Evolutionary conservation across 148 eudicot species (phyloP).

Genomic region (Hydrangea macrophylla): DNA sequence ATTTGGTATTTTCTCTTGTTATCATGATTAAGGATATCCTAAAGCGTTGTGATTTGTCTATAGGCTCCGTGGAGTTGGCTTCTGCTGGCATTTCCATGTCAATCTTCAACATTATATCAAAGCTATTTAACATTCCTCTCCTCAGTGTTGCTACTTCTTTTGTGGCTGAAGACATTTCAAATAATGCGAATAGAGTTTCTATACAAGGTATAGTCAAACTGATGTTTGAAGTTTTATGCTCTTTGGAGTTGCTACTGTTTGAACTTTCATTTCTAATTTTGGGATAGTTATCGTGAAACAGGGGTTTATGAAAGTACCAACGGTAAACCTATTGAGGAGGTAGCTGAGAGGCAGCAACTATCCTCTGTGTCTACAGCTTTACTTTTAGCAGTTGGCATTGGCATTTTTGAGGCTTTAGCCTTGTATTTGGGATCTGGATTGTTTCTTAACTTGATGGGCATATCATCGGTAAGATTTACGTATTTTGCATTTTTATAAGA

Average conservation of each 20-base stretch:
- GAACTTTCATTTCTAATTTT: slow-evolving; percentile 8
- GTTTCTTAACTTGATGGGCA: slow-evolving; percentile 83
- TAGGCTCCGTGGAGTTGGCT: slow-evolving; percentile 88
- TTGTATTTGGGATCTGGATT: slow-evolving; percentile 74
- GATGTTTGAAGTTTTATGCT: slow-evolving; percentile 4
- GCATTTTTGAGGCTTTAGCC: slow-evolving; percentile 78
- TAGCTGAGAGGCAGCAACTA: slow-evolving; percentile 53
- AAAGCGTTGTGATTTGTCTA: background rate
- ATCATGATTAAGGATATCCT: background rate
- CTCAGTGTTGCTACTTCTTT: slow-evolving; percentile 95
- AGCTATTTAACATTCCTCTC: slow-evolving; percentile 91
- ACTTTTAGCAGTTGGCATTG: slow-evolving; percentile 73
- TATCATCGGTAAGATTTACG: slow-evolving; percentile 48
- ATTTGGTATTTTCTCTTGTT: background rate
- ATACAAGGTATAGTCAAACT: slow-evolving; percentile 32
- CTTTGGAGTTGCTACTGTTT: slow-evolving; percentile 4
- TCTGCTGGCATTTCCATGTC: slow-evolving; percentile 93
- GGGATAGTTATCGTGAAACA: slow-evolving; percentile 13
- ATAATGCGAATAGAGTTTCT: slow-evolving; percentile 30
- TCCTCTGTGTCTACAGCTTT: slow-evolving; percentile 94
- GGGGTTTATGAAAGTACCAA: slow-evolving; percentile 29
- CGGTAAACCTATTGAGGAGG: slow-evolving; percentile 31
- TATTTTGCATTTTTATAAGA: background rate
- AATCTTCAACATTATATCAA: slow-evolving; percentile 80
- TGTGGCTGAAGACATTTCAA: slow-evolving; percentile 94